Evolutionary conservation across 2,329 filamentous ascomycete genomes (phyloP), one percentile per base, ranked within the genome.

Genomic region (Paracoccidioides brasiliensis): DNA sequence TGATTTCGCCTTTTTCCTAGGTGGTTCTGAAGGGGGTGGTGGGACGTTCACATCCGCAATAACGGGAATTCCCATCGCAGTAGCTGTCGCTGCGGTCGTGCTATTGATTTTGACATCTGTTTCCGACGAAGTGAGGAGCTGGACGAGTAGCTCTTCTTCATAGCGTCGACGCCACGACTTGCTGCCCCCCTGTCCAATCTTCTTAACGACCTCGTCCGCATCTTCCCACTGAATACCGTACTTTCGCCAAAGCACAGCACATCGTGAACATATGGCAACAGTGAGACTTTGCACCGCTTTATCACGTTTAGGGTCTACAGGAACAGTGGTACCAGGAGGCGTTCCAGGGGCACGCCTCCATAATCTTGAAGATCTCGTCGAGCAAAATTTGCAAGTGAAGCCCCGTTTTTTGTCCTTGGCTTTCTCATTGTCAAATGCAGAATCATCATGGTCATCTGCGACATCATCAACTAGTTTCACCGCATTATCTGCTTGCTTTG

Each of bases 221-320:
- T 95, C 88, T 70, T 97, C 93, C 83, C 89, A 98, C 62, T 94
- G 88, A 59, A 98, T 89, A 14, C 86, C 91, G 70, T 98, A 98
- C 61, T 91, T 88, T 52, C 93, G 85, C 93, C 93, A 98, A 7
- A 98, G 76, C 64, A 93, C 84, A 32, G 90, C 90, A 66, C 93
- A 98, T 57, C 91, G 83, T 56, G 90, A 80, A 68, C 93, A 98
- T 4, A 98, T 79, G 3, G 91, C 90, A 51, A 90, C 80, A 15
- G 94, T 81, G 40, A 86, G 82, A 14, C 12, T 41, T 63, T 86
- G 82, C 14, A 78, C 76, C 10, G 81, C 81, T 67, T 91, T 95
- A 61, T 95, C 89, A 70, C 90, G 90, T 64, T 80, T 80, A 64
- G 79, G 78, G 55, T 94, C 83, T 4, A 78, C 80, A 30, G 80